Evolutionary conservation across 2,329 filamentous ascomycete genomes (phyloP), one percentile per base, ranked within the genome.

Genomic region (Beauveria scarabaeidicola): DNA sequence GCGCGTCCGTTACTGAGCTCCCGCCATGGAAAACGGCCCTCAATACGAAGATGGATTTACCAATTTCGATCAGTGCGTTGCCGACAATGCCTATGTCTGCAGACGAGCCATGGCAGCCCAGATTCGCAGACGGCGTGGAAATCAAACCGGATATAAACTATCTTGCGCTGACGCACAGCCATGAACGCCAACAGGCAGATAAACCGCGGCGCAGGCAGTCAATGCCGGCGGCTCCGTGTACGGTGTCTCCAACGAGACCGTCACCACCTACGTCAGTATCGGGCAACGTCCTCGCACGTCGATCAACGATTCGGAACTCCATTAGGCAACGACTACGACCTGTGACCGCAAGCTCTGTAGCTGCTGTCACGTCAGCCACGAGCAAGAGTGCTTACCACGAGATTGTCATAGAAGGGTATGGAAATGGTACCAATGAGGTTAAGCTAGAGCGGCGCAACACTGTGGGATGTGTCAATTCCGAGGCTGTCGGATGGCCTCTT

Each of bases 141-240:
- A 79, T 83, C 61, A 78, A 78, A 61, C 80, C 81, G 0, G 81
- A 85, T 52, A 77, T 84, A 47, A 80, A 84, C 64, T 82, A 83
- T 62, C 75, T 79, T 58, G 77, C 77, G 0, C 69, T 78, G 8
- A 72, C 73, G 0, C 75, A 77, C 60, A 69, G 70, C 52, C 61
- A 62, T 57, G 50, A 54, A n/a, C 48, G 36, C 21, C 50, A 44
- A 5, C 47, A 38, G 25, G 40, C 54, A 3, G 7, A 23, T 9
- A 46, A 36, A 27, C 50, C 46, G 21, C 32, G 46, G n/a, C 60
- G 60, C 40, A 21, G 52, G 15, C 44, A 51, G 52, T 59, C 52
- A 4, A 29, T 52, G 46, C 40, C n/a, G 5, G 11, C 54, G 62
- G 15, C 61, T 63, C 59, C 32, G 46, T 7, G 50, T 63, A 3